Conservation (phyloP, 768 basidiomycete genomes). For the Fistulinella prunicolor region DNA sequence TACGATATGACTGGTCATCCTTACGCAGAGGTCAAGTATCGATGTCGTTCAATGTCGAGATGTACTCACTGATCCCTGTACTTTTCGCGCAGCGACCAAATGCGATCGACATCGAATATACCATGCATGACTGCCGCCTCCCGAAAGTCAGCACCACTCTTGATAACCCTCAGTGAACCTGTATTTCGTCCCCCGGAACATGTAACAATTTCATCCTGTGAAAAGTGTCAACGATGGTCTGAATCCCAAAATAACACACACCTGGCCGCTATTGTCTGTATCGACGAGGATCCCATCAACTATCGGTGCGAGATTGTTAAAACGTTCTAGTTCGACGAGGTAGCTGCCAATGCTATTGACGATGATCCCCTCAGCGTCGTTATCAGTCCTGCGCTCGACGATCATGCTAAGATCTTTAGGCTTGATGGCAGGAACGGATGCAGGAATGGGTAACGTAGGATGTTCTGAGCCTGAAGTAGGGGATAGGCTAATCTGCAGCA, state of each 20-base stretch:
- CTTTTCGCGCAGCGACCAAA: slow-evolving; percentile 59
- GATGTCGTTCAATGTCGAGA: neutral
- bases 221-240: neutral
- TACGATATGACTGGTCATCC: slow-evolving; percentile 54
- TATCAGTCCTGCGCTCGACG: slow-evolving; percentile 34
- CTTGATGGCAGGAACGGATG: slow-evolving; percentile 42
- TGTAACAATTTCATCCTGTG: slow-evolving; percentile 75
- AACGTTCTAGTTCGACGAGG: slow-evolving; percentile 59
- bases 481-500: slow-evolving; percentile 54
- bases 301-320: slow-evolving; percentile 80
- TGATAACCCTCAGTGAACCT: slow-evolving; percentile 73
- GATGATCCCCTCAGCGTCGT: slow-evolving; percentile 41
- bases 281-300: slow-evolving; percentile 78
- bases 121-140: slow-evolving; percentile 60
- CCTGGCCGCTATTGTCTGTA: slow-evolving; percentile 67
- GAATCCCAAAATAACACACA: slow-evolving; percentile 26
- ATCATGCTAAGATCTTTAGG: slow-evolving; percentile 36
- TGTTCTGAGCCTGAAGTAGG: slow-evolving; percentile 40
- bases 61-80: slow-evolving; percentile 49
- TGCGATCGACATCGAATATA: slow-evolving; percentile 48
- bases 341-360: slow-evolving; percentile 53
- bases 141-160: slow-evolving; percentile 79
- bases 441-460: slow-evolving; percentile 52
- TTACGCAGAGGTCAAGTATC: slow-evolving; percentile 21
- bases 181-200: slow-evolving; percentile 79